phyloP scores from a whole-genome alignment of 2,329 filamentous ascomycete genomes.

The Helotiales sp. region DNA sequence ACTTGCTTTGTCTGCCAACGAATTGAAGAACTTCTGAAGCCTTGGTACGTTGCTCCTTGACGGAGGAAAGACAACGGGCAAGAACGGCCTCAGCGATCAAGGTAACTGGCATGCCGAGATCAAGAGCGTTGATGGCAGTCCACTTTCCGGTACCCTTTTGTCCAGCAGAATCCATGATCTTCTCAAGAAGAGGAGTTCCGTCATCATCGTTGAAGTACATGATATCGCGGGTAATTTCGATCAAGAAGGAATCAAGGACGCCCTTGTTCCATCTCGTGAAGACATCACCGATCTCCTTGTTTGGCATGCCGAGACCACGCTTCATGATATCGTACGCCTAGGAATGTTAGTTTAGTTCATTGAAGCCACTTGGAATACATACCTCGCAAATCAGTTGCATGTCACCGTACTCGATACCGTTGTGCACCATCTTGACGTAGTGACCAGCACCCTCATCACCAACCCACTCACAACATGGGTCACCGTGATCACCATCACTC shows the following conservation, averaged over 20 bases:
- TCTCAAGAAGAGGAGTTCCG: slow-evolving; percentile 88
- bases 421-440: slow-evolving; percentile 99
- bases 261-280: slow-evolving; percentile 98
- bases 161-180: slow-evolving; percentile 97
- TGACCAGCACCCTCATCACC: slow-evolving; percentile 99
- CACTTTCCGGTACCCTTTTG: slow-evolving; percentile 99
- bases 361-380: slow-evolving; percentile 42
- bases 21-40: slow-evolving; percentile 78
- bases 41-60: slow-evolving; percentile 90
- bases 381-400: slow-evolving; percentile 99
- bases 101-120: slow-evolving; percentile 98
- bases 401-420: slow-evolving; percentile 99
- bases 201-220: slow-evolving; percentile 98
- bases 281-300: slow-evolving; percentile 96
- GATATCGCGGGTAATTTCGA: slow-evolving; percentile 98
- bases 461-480: slow-evolving; percentile 99
- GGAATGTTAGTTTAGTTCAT: slow-evolving; percentile 23
- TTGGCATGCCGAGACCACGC: slow-evolving; percentile 85
- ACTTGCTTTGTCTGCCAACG: slow-evolving; percentile 75
- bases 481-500: slow-evolving; percentile 91
- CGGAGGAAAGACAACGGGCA: slow-evolving; percentile 87
- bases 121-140: slow-evolving; percentile 98
- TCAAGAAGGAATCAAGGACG: slow-evolving; percentile 97
- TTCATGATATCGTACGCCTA: slow-evolving; percentile 99
- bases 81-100: slow-evolving; percentile 98